Percentiles rank a stretch among this genome's conserved stretches.
Conservation (phyloP, 23 red algal species). For the Cyanidioschyzon merolae region DNA sequence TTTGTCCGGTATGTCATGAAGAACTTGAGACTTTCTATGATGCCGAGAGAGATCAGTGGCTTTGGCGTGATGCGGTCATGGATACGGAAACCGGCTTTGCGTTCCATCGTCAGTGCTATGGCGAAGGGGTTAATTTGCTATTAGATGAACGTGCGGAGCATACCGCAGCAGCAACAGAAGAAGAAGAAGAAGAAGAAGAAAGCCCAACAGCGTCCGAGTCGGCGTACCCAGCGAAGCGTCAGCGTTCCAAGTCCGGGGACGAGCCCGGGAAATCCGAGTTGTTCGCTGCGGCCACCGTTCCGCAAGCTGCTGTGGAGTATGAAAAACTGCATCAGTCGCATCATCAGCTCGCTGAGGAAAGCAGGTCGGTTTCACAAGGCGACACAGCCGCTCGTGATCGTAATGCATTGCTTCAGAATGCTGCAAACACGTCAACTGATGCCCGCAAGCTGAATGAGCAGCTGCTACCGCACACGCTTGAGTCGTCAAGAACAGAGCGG, state of each 20-base stretch:
- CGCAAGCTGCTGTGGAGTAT: background rate
- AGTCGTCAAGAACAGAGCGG: background rate
- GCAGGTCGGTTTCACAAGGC: background rate
- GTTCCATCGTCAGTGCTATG: slow-evolving; percentile 8
- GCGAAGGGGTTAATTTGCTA: background rate
- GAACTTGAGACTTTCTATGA: slow-evolving; percentile 5
- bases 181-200: background rate
- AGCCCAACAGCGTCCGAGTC: background rate
- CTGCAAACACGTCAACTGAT: background rate
- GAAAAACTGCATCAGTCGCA: background rate
- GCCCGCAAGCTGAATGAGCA: background rate
- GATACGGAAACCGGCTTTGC: background rate
- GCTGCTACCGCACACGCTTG: background rate
- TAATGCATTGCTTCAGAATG: background rate
- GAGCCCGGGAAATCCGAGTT: background rate
- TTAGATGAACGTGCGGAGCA: background rate
- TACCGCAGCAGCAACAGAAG: background rate
- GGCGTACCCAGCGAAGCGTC: background rate
- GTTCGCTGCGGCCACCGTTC: background rate
- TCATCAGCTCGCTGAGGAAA: background rate
- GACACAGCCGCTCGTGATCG: background rate
- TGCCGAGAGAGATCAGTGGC: background rate
- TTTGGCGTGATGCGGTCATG: slow-evolving; percentile 10
- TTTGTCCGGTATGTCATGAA: slow-evolving; percentile 12
- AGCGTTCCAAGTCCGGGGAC: background rate